Conservation (phyloP, 1,139 yeast genomes). For the Kluyveromyces sp. region DNA sequence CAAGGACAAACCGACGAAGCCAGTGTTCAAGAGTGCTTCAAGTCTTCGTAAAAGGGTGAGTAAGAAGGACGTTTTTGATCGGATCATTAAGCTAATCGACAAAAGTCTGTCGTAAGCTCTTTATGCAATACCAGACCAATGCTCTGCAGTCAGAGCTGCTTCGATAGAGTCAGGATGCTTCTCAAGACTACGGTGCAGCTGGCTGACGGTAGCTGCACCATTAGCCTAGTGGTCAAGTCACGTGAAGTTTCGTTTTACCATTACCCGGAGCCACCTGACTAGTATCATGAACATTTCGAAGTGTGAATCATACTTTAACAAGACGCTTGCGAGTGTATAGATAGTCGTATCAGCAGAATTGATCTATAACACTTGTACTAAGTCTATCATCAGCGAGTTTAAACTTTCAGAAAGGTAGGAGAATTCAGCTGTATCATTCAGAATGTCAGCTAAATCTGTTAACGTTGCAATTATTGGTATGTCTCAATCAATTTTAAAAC, state of each 20-base stretch:
- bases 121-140: neutral
- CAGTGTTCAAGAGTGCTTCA: slow-evolving; percentile 3
- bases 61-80: slow-evolving; percentile 31
- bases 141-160: too few relatives aligned
- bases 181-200: too few relatives aligned
- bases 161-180: too few relatives aligned
- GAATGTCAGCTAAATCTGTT: slow-evolving; percentile 25
- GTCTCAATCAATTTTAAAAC: neutral
- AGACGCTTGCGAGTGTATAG: neutral
- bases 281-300: neutral
- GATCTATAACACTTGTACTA: too few relatives aligned
- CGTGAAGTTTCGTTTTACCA: too few relatives aligned
- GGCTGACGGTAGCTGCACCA: too few relatives aligned
- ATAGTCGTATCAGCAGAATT: too few relatives aligned
- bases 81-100: slow-evolving; percentile 23
- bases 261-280: neutral
- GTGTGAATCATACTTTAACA: neutral
- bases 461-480: slow-evolving; percentile 45
- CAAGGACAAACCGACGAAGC: neutral
- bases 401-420: too few relatives aligned
- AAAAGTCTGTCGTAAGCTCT: slow-evolving; percentile 18
- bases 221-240: too few relatives aligned
- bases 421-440: too few relatives aligned
- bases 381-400: too few relatives aligned
- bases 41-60: slow-evolving; percentile 26